These are phyloP conservation scores for Trametes hirsuta DNA, from an alignment of 1,284 basidiomycete species.

Conservation along the genomic window DNA sequence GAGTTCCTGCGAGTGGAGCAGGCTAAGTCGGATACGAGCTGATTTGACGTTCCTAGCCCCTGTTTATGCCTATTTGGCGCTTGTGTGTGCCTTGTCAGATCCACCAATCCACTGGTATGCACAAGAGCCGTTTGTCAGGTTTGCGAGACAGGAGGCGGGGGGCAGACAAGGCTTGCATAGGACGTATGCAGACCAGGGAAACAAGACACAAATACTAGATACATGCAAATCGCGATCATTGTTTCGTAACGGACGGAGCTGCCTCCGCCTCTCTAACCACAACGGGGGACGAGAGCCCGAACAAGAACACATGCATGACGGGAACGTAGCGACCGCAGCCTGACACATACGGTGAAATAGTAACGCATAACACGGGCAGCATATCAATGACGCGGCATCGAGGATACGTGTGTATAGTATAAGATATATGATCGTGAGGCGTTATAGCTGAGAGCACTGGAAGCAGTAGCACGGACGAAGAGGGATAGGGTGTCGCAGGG, in stretches of 20 bases:
- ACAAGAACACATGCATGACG: background rate
- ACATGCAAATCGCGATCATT: background rate
- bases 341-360: slow-evolving; percentile 2
- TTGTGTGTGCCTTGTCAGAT: background rate
- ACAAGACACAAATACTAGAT: background rate
- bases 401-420: background rate
- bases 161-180: too few species aligned
- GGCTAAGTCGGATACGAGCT: background rate
- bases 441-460: slow-evolving; percentile 1
- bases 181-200: background rate
- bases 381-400: slow-evolving; percentile 1
- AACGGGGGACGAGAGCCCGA: too few species aligned
- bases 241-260: background rate
- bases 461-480: background rate
- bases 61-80: background rate
- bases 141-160: too few species aligned
- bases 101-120: background rate
- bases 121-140: background rate
- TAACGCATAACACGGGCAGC: background rate
- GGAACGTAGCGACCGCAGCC: background rate
- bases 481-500: slow-evolving; percentile 12
- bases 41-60: background rate
- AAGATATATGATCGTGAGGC: background rate
- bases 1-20: too few species aligned
- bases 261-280: background rate